A percentile compares a stretch with the other conserved stretches of the same genome.
Evolutionary conservation across 768 basidiomycete genomes (phyloP).

Genomic region (Auricularia cornea): DNA sequence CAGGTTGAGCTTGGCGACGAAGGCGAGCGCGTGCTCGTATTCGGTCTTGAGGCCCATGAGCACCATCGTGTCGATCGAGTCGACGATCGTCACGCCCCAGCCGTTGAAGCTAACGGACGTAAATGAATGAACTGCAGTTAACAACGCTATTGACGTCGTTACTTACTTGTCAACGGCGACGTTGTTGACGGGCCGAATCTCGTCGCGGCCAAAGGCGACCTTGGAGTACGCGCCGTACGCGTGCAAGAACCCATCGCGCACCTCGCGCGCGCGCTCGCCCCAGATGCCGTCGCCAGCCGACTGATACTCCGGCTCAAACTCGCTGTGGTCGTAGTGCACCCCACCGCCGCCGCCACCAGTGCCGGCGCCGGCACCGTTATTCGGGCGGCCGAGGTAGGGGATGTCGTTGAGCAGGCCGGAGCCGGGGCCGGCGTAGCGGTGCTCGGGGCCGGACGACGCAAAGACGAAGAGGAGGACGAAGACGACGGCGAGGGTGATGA

Average conservation of each 20-base stretch:
- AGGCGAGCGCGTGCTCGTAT: constrained; percentile 1
- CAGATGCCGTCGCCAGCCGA: background rate
- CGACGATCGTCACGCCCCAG: constrained; percentile 31
- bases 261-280: constrained; percentile 11
- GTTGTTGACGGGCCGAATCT: constrained; percentile 15
- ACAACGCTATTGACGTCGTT: too few species aligned
- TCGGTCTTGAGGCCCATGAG: constrained; percentile 26
- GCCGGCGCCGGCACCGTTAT: background rate
- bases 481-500: background rate
- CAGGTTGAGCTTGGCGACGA: constrained; percentile 6
- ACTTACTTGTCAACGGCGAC: background rate
- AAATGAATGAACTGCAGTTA: too few species aligned
- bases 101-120: constrained; percentile 14
- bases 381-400: background rate
- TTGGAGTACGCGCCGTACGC: constrained; percentile 17
- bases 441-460: background rate
- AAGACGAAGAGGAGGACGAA: background rate
- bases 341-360: background rate
- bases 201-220: constrained; percentile 15
- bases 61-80: constrained; percentile 35
- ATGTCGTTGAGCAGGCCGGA: background rate
- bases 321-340: background rate
- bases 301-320: background rate
- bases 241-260: constrained; percentile 14
- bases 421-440: background rate